A percentile compares a stretch with the other conserved stretches of the same genome.
Evolutionary conservation across 164 flowering plant species (phyloP).

Genomic region (Nymphaea colorata): DNA sequence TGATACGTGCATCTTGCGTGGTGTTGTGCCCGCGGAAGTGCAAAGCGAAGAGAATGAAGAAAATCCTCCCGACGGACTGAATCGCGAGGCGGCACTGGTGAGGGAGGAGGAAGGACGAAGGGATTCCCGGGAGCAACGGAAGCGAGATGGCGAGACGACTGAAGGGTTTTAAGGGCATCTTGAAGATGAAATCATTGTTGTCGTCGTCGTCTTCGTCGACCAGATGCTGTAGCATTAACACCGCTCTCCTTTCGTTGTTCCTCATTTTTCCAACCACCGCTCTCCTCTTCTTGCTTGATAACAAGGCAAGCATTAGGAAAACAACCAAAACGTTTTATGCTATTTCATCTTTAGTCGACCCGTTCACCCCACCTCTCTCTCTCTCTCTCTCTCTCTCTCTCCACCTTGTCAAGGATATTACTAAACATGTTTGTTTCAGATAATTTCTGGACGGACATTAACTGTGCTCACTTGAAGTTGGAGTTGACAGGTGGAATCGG

Average conservation of each 20-base stretch:
- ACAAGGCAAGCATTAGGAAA: neutral
- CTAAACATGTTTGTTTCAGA: neutral
- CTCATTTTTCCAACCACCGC: neutral
- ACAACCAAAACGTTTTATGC: neutral
- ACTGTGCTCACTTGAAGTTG: neutral
- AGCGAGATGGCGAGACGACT: neutral
- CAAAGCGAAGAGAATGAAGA: too few species aligned
- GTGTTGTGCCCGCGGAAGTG: too few species aligned
- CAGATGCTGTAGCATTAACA: neutral
- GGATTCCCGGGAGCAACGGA: too few species aligned
- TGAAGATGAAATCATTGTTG: neutral
- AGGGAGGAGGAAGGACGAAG: too few species aligned
- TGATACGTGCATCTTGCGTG: too few species aligned
- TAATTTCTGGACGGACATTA: neutral
- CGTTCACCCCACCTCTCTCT: neutral
- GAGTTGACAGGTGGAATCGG: constrained; percentile 13
- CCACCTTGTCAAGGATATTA: neutral
- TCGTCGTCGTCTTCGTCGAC: neutral
- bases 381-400: neutral
- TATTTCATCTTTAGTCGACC: neutral
- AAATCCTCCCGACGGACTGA: too few species aligned
- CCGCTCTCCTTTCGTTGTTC: neutral
- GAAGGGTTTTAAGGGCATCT: neutral
- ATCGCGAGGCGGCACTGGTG: too few species aligned
- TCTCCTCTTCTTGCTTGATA: neutral